These are phyloP conservation scores for Pythium phragmiticola DNA, from an alignment of 352 stramenopile species.

Conservation along the genomic window DNA sequence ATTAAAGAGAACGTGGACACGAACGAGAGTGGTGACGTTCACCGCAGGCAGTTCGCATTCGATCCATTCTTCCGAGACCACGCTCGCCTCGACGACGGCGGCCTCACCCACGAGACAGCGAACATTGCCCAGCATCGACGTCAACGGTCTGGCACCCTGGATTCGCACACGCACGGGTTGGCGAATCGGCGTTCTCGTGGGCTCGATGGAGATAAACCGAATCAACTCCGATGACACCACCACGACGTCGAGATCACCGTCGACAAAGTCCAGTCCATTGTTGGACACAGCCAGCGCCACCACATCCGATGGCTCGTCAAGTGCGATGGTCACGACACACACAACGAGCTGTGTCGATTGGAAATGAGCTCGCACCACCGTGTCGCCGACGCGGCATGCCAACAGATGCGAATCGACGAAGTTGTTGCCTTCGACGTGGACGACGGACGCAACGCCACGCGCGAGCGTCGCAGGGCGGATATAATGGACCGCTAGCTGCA, in stretches of 20 bases:
- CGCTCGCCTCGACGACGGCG: slow-evolving; percentile 3
- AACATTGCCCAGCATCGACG: slow-evolving; percentile 2
- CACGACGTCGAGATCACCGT: slow-evolving; percentile 16
- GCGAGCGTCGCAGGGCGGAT: slow-evolving; percentile 1
- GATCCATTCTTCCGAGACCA: slow-evolving; percentile 17
- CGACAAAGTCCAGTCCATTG: slow-evolving; percentile 24
- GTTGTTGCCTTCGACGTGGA: slow-evolving; percentile 30
- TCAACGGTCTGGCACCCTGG: neutral
- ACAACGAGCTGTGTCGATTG: slow-evolving; percentile 9
- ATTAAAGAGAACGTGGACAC: slow-evolving; percentile 14
- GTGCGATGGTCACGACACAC: neutral
- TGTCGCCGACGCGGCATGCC: slow-evolving; percentile 33
- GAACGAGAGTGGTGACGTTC: slow-evolving; percentile 2
- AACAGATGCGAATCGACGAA: slow-evolving; percentile 49
- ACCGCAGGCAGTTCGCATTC: slow-evolving; percentile 14
- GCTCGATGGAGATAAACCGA: slow-evolving; percentile 12
- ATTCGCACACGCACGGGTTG: slow-evolving; percentile 4
- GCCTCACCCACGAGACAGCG: slow-evolving; percentile 22
- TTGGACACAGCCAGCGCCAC: slow-evolving; percentile 18
- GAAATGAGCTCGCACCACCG: slow-evolving; percentile 27
- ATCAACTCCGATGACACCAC: neutral
- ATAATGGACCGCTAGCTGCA: slow-evolving; percentile 7
- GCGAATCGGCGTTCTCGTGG: slow-evolving; percentile 3
- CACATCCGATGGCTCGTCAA: slow-evolving; percentile 29
- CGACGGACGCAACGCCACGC: slow-evolving; percentile 1